These are phyloP conservation scores for Pulveroboletus sp. DNA, from an alignment of 768 basidiomycete species.

Conservation along the genomic window DNA sequence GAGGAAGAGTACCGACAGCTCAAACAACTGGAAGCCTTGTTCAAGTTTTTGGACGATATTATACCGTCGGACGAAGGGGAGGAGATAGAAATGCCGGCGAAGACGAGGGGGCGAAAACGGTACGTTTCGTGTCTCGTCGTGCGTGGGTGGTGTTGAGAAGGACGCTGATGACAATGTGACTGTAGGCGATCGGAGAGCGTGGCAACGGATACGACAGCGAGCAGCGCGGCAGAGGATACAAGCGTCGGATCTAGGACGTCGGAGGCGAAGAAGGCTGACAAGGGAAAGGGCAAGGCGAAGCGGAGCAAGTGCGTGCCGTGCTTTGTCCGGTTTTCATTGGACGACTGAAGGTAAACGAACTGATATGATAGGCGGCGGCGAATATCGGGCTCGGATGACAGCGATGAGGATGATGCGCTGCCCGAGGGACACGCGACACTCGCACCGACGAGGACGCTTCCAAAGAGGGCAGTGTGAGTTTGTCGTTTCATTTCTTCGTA, in stretches of 20 bases:
- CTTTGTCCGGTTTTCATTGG: neutral
- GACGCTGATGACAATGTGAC: neutral
- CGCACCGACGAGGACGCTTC: constrained; percentile 48
- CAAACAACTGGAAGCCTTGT: constrained; percentile 56
- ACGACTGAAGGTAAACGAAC: neutral
- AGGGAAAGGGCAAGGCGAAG: constrained; percentile 29
- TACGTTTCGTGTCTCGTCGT: constrained; percentile 24
- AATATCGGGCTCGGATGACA: constrained; percentile 49
- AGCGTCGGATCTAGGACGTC: constrained; percentile 32
- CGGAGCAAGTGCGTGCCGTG: constrained; percentile 36
- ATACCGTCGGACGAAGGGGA: constrained; percentile 65
- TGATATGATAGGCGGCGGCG: constrained; percentile 43
- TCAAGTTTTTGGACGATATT: constrained; percentile 68
- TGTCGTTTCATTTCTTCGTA: neutral
- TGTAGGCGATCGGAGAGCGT: constrained; percentile 60
- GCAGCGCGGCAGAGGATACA: constrained; percentile 35
- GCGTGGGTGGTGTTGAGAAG: too few species aligned
- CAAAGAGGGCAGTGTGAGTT: constrained; percentile 56
- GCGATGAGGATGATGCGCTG: constrained; percentile 40
- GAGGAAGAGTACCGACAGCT: constrained; percentile 68
- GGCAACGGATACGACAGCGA: constrained; percentile 38
- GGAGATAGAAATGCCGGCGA: constrained; percentile 37
- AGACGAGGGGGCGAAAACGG: constrained; percentile 46
- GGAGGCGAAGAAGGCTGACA: constrained; percentile 15
- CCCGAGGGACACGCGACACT: constrained; percentile 27